Evolutionary conservation across 2,329 filamentous ascomycete genomes (phyloP).

Genomic region (Amauroascus verrucosus): DNA sequence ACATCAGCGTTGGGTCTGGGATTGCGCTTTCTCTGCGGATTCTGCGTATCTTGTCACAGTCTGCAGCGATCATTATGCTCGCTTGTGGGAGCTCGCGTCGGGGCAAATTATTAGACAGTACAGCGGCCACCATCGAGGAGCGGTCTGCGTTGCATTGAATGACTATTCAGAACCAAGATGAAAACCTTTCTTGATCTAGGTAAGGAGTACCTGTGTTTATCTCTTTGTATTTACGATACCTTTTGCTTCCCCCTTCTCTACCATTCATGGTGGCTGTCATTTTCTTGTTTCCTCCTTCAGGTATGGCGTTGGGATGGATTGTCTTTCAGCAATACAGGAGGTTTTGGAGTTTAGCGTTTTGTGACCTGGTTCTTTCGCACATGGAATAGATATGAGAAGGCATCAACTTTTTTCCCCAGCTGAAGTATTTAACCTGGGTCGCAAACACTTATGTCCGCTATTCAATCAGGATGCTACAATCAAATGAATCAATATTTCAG

Average conservation of each 20-base stretch:
- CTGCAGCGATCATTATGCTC: constrained; percentile 85
- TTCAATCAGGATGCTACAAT: no score
- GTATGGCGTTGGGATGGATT: neutral
- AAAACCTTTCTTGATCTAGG: neutral
- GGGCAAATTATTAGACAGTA: constrained; percentile 91
- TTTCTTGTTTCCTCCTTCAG: neutral
- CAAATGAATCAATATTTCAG: no score
- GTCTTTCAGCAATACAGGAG: neutral
- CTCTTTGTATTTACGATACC: neutral
- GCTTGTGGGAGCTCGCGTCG: constrained; percentile 77
- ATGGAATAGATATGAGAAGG: neutral
- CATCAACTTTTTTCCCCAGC: neutral
- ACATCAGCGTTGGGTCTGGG: constrained; percentile 96
- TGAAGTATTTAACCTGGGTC: neutral
- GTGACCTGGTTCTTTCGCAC: neutral
- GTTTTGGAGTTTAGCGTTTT: neutral
- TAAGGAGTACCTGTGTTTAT: neutral
- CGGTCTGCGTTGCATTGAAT: constrained; percentile 85
- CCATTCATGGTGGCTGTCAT: neutral
- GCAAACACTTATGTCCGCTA: neutral
- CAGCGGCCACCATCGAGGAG: constrained; percentile 84
- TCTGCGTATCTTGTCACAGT: constrained; percentile 88
- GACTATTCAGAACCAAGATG: constrained; percentile 53
- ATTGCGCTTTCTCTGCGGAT: constrained; percentile 89
- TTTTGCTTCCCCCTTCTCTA: neutral